Percentiles rank a stretch among this genome's conserved stretches.
phyloP scores from a whole-genome alignment of 1,284 basidiomycete species.

The Microbotryum scabiosae region DNA sequence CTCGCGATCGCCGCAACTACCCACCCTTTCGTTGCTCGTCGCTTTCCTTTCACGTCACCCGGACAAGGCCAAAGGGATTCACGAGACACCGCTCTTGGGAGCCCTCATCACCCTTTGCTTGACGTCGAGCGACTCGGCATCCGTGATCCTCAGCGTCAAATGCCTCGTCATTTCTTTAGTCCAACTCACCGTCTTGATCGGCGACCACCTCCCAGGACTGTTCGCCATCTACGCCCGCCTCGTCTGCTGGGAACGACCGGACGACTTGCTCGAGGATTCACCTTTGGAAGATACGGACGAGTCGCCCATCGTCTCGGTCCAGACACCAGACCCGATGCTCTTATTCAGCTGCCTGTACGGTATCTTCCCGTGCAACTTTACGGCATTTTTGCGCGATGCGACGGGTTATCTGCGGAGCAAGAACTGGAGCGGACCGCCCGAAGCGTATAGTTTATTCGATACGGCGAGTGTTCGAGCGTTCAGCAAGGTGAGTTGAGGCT shows the following conservation, averaged over 20 bases:
- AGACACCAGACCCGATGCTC: slow-evolving; percentile 33
- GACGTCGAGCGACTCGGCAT: slow-evolving; percentile 1
- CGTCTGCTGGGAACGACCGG: slow-evolving; percentile 20
- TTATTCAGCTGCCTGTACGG: slow-evolving; percentile 72
- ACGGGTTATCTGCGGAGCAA: slow-evolving; percentile 52
- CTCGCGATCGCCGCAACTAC: slow-evolving; percentile 7
- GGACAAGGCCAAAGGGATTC: slow-evolving; percentile 22
- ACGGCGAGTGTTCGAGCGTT: slow-evolving; percentile 56
- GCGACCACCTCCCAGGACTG: slow-evolving; percentile 12
- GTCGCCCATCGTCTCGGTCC: not conserved
- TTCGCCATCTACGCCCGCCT: slow-evolving; percentile 19
- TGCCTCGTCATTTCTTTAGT: slow-evolving; percentile 25
- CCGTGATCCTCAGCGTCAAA: slow-evolving; percentile 16
- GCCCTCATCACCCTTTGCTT: slow-evolving; percentile 18
- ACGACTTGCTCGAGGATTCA: not conserved
- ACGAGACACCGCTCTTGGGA: slow-evolving; percentile 15
- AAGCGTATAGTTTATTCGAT: slow-evolving; percentile 61
- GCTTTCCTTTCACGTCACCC: slow-evolving; percentile 24
- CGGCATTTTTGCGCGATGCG: slow-evolving; percentile 64
- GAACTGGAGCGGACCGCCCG: slow-evolving; percentile 50
- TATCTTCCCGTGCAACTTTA: slow-evolving; percentile 72
- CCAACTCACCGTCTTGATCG: slow-evolving; percentile 25
- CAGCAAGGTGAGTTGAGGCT: slow-evolving; percentile 52
- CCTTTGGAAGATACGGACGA: not conserved
- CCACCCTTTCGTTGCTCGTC: slow-evolving; percentile 21